These are phyloP conservation scores for Glycine soja DNA, from an alignment of 306 rosid species.

Conservation along the genomic window DNA sequence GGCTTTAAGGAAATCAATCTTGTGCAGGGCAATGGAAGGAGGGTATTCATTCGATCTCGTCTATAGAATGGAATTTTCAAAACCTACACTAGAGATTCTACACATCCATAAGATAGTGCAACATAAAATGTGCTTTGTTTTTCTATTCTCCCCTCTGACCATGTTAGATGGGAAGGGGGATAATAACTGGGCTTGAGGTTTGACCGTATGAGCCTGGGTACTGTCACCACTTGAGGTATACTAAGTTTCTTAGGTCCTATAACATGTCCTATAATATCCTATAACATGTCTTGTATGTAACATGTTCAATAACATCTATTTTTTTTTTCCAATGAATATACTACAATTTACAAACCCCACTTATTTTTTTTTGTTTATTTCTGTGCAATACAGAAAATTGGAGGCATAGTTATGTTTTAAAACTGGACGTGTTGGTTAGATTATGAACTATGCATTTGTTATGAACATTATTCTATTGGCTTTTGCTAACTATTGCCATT, in stretches of 20 bases:
- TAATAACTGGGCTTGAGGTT: constrained; percentile 5
- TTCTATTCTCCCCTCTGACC: background rate
- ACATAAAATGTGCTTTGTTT: constrained; percentile 16
- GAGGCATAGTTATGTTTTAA: background rate
- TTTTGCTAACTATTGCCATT: background rate
- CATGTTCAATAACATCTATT: background rate
- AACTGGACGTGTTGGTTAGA: background rate
- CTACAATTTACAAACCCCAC: background rate
- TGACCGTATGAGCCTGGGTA: background rate
- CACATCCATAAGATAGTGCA: constrained; percentile 27
- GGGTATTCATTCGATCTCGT: constrained; percentile 75
- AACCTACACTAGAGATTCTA: background rate
- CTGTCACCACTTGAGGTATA: background rate
- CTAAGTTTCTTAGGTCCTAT: background rate
- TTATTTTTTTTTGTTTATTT: constrained; percentile 17
- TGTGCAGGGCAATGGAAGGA: constrained; percentile 55
- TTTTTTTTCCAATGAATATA: constrained; percentile 15
- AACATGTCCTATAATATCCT: background rate
- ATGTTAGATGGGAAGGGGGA: constrained; percentile 4
- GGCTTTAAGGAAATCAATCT: constrained; percentile 51
- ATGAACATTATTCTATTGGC: background rate
- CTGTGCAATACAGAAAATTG: background rate
- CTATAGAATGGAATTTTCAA: constrained; percentile 49
- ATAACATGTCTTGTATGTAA: background rate
- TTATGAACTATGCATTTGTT: background rate